Evolutionary conservation across 1,139 yeast genomes (phyloP), one percentile per base, ranked within the genome.

Genomic region (Hanseniaspora gamundiae): DNA sequence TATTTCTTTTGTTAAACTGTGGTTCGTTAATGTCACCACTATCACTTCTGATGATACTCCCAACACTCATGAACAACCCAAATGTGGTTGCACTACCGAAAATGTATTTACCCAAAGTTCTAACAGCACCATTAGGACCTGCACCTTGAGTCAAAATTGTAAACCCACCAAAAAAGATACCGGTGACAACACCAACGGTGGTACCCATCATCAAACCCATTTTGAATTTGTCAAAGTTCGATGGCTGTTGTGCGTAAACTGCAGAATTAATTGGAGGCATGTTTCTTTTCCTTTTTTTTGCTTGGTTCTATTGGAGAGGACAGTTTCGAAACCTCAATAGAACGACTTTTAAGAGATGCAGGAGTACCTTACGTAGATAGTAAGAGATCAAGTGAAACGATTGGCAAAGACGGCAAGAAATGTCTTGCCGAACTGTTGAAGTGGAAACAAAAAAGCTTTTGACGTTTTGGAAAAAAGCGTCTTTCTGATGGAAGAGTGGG

Each of bases 191-290:
- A 48, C 98, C 98, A 28, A 87, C 96, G 22, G 95, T 80, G 41
- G 91, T 74, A 46, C 98, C 98, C 97, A 91, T 93, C 68, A 88
- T 69, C 51, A 88, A 81, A 46, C 98, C 98, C 97, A 91, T 93
- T 68, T 91, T 91, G 74, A 91, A 84, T 68, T 88, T 91, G 50
- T 91, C 95, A 68, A 87, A 87, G 66, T 82, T 79, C 42, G 95
- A 81, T 47, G 93, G 94, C 60, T 81, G 86, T 54, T 82, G 91
- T 42, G 70, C 76, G 58, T 75, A 78, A 59, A 78, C 82, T 51
- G 74, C 73, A 65, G 80, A 86, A 64, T 76, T 88, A 53, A 80
- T 85, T 65, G 94, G 94, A 54, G 94, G 94, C 94, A 83, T 83
- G 42, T n/a, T n/a, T n/a, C n/a, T n/a, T 27, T 38, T 2, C 16